phyloP scores from a whole-genome alignment of 2,329 filamentous ascomycete species.

The Diaporthe citrichinensis region DNA sequence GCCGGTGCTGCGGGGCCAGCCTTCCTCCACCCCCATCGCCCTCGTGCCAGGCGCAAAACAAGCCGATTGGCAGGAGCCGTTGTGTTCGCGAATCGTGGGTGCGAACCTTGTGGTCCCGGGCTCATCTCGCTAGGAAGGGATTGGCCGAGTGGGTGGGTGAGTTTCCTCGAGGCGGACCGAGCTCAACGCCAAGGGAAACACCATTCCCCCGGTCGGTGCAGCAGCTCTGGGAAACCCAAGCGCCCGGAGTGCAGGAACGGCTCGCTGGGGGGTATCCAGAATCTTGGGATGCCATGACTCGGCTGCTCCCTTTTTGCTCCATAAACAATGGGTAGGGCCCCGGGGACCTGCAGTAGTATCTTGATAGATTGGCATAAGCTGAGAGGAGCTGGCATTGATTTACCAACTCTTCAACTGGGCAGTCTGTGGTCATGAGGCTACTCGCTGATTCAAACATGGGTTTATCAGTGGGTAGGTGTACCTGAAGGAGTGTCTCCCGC shows the following conservation, averaged over 20 bases:
- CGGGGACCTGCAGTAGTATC: slow-evolving; percentile 11
- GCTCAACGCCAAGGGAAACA: neutral
- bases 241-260: slow-evolving; percentile 10
- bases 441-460: slow-evolving; percentile 8
- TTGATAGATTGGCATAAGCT: neutral
- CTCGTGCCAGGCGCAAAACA: slow-evolving; percentile 11
- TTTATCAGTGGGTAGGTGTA: neutral
- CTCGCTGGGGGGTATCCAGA: slow-evolving; percentile 10
- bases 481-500: slow-evolving; percentile 4
- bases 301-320: neutral
- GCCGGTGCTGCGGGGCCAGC: neutral
- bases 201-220: neutral
- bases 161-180: slow-evolving; percentile 15
- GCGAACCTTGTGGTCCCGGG: slow-evolving; percentile 22
- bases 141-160: slow-evolving; percentile 10
- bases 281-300: slow-evolving; percentile 21
- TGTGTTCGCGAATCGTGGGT: slow-evolving; percentile 4
- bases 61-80: neutral
- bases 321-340: neutral
- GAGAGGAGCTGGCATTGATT: neutral
- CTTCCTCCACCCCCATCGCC: neutral
- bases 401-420: neutral
- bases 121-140: slow-evolving; percentile 22
- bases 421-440: slow-evolving; percentile 3
- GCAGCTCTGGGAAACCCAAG: neutral